A percentile compares a stretch with the other conserved stretches of the same genome.
phyloP scores from a whole-genome alignment of 768 basidiomycete genomes.

The Lactarius hatsudake region DNA sequence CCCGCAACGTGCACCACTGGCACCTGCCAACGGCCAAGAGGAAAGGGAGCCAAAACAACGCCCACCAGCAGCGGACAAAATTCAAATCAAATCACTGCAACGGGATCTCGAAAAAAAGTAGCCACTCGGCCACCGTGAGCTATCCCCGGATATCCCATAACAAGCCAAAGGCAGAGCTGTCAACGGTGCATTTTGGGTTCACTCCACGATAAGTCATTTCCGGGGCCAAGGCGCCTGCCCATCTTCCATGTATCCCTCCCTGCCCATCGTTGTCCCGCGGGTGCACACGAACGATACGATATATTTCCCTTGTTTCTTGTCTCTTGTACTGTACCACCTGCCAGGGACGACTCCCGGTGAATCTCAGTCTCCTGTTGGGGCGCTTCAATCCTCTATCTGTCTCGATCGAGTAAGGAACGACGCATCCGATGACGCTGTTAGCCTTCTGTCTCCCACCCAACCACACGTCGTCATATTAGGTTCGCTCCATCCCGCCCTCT shows the following conservation, averaged over 20 bases:
- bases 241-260: background rate
- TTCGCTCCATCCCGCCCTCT: background rate
- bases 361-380: background rate
- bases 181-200: background rate
- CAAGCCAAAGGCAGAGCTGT: background rate
- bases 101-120: background rate
- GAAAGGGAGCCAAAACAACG: background rate
- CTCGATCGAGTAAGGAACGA: background rate
- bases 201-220: background rate
- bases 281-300: background rate
- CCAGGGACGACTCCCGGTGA: slow-evolving; percentile 3
- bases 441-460: background rate
- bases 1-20: background rate
- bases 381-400: background rate
- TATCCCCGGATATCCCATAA: background rate
- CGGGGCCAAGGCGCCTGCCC: background rate
- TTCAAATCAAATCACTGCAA: background rate
- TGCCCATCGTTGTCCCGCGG: background rate
- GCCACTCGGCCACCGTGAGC: background rate
- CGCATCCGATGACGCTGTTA: slow-evolving; percentile 9
- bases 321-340: background rate
- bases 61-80: background rate
- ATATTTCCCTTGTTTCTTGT: background rate
- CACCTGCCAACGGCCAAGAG: background rate
- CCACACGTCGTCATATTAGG: slow-evolving; percentile 17